Evolutionary conservation across 2,329 filamentous ascomycete genomes (phyloP).

Genomic region (Neoarthrinium moseri): DNA sequence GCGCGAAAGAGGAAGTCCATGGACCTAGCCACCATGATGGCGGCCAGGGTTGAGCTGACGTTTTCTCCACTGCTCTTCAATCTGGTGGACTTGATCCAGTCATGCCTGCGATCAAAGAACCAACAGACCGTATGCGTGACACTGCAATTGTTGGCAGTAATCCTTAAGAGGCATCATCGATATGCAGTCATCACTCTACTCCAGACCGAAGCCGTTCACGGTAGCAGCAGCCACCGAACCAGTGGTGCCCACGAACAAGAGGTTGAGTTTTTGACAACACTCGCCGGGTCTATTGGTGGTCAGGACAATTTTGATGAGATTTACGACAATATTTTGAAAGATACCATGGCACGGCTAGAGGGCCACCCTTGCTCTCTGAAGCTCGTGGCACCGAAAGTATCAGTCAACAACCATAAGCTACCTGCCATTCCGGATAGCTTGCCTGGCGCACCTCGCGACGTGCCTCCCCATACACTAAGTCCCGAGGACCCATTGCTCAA

Average conservation of each 20-base stretch:
- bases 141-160: slow-evolving; percentile 80
- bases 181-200: slow-evolving; percentile 80
- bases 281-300: slow-evolving; percentile 68
- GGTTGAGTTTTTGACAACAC: slow-evolving; percentile 66
- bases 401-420: slow-evolving; percentile 54
- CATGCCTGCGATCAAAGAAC: slow-evolving; percentile 80
- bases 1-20: slow-evolving; percentile 84
- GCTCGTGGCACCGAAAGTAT: slow-evolving; percentile 61
- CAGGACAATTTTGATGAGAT: slow-evolving; percentile 70
- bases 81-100: slow-evolving; percentile 83
- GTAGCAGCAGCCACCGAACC: slow-evolving; percentile 59
- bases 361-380: slow-evolving; percentile 71
- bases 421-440: slow-evolving; percentile 55
- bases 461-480: slow-evolving; percentile 59
- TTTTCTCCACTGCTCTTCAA: slow-evolving; percentile 88
- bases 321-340: slow-evolving; percentile 70
- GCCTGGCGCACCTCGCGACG: slow-evolving; percentile 60
- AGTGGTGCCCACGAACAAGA: slow-evolving; percentile 74
- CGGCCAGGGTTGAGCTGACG: slow-evolving; percentile 69
- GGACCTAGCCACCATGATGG: slow-evolving; percentile 78
- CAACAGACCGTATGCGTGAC: slow-evolving; percentile 88
- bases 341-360: slow-evolving; percentile 68
- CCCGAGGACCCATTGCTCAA: slow-evolving; percentile 62
- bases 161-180: slow-evolving; percentile 82
- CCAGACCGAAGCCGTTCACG: slow-evolving; percentile 59